These are phyloP conservation scores for Cardamine resedifolia DNA, from an alignment of 345 rosid genomes.

Conservation along the genomic window DNA sequence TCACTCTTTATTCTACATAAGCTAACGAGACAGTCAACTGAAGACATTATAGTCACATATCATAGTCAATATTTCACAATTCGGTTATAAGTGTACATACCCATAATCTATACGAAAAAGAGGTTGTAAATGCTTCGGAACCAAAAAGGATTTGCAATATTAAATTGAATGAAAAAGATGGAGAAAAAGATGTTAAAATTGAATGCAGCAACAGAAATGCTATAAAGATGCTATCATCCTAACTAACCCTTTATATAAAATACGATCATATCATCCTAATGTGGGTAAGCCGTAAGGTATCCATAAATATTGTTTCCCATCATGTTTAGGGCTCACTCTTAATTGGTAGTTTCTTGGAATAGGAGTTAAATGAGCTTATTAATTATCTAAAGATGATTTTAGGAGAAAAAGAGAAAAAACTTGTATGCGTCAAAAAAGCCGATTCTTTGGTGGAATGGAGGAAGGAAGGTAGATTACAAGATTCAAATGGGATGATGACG, in stretches of 20 bases:
- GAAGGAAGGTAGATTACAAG: conserved; percentile 14
- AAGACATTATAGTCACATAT: too few species aligned
- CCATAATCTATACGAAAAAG: too few species aligned
- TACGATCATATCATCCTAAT: too few species aligned
- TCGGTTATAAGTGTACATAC: too few species aligned
- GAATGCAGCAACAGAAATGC: background rate
- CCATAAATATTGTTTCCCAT: background rate
- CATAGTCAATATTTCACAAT: too few species aligned
- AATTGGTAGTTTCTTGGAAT: background rate
- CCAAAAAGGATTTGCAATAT: background rate
- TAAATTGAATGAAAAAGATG: background rate
- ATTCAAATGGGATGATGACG: conserved; percentile 10
- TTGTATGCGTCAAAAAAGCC: conserved; percentile 14
- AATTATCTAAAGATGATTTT: background rate
- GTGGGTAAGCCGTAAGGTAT: background rate
- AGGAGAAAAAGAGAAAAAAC: background rate
- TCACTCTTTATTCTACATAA: background rate
- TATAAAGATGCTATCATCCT: too few species aligned
- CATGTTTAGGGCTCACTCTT: background rate
- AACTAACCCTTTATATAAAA: too few species aligned
- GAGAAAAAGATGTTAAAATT: background rate
- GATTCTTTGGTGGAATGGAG: conserved; percentile 17
- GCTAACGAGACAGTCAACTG: too few species aligned
- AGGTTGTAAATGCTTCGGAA: background rate
- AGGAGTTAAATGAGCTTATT: background rate